Conservation (phyloP, 257 asterid species). For the Mitragyna speciosa region DNA sequence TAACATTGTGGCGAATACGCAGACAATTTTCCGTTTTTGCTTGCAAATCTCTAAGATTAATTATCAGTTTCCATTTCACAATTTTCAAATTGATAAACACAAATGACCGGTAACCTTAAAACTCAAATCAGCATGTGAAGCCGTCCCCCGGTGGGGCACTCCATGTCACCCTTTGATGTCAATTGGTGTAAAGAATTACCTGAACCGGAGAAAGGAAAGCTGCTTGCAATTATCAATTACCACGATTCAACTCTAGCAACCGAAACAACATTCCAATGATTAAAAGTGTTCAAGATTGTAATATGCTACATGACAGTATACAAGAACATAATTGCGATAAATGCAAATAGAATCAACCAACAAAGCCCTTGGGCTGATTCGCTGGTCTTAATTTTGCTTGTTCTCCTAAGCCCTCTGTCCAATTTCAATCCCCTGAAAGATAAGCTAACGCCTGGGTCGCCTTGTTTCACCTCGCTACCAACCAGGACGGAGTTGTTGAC, state of each 20-base stretch:
- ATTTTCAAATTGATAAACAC: not conserved
- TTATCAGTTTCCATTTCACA: not conserved
- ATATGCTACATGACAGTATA: not conserved
- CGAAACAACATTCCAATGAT: not conserved
- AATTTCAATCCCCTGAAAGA: constrained; percentile 47
- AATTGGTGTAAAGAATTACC: not conserved
- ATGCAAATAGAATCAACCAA: constrained; percentile 34
- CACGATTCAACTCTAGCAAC: not conserved
- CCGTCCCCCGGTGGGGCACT: not conserved
- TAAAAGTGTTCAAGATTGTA: not conserved
- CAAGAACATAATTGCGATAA: constrained; percentile 23
- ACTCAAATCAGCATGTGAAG: constrained; percentile 4
- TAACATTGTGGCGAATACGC: not conserved
- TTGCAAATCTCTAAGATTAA: not conserved
- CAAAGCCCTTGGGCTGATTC: constrained; percentile 19
- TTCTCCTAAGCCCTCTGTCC: constrained; percentile 48
- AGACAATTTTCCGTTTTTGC: not conserved
- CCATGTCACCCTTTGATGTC: not conserved
- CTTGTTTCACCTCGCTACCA: constrained; percentile 62
- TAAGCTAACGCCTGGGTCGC: constrained; percentile 65
- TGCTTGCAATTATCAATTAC: not conserved
- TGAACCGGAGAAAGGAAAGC: not conserved
- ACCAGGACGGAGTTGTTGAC: constrained; percentile 69
- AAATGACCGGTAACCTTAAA: not conserved
- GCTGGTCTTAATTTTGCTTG: constrained; percentile 28